phyloP scores from a whole-genome alignment of 495 filamentous ascomycete genomes.

The Ascodesmis nigricans region DNA sequence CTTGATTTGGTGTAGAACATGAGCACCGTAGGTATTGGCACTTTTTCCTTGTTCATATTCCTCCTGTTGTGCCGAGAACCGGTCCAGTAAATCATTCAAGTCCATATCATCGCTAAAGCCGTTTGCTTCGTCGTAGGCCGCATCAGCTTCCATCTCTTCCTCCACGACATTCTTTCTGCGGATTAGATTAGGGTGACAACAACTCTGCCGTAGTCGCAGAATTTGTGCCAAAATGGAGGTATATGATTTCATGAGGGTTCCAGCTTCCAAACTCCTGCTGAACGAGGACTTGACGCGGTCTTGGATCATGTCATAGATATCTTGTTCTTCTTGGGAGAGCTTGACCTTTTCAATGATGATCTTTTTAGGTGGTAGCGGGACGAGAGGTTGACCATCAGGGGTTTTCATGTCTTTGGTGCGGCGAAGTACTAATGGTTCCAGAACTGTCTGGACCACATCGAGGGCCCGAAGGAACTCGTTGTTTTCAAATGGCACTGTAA shows the following conservation, averaged over 20 bases:
- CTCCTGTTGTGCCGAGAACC: constrained; percentile 40
- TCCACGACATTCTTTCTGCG: constrained; percentile 63
- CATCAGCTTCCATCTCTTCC: constrained; percentile 69
- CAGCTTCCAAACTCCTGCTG: constrained; percentile 64
- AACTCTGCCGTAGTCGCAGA: constrained; percentile 76
- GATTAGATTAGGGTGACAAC: constrained; percentile 77
- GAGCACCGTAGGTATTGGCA: constrained; percentile 52
- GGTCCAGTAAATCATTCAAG: constrained; percentile 57
- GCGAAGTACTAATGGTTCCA: constrained; percentile 86
- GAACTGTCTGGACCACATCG: constrained; percentile 88
- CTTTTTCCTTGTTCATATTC: constrained; percentile 39
- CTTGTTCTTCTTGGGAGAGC: constrained; percentile 59
- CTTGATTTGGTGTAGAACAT: constrained; percentile 75
- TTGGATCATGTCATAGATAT: constrained; percentile 79
- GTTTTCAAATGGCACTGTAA: constrained; percentile 86
- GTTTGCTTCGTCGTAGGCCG: constrained; percentile 52
- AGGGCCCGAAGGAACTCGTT: constrained; percentile 82
- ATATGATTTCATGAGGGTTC: constrained; percentile 80
- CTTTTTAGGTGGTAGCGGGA: constrained; percentile 59
- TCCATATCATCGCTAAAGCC: constrained; percentile 94
- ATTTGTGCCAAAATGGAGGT: constrained; percentile 96
- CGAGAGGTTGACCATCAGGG: constrained; percentile 64
- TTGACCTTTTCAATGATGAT: constrained; percentile 71
- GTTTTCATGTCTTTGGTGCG: constrained; percentile 97
- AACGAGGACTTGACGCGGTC: constrained; percentile 63